Base-by-base conservation (phyloP, 768 basidiomycete species). In the Dentipellis sp. region DNA sequence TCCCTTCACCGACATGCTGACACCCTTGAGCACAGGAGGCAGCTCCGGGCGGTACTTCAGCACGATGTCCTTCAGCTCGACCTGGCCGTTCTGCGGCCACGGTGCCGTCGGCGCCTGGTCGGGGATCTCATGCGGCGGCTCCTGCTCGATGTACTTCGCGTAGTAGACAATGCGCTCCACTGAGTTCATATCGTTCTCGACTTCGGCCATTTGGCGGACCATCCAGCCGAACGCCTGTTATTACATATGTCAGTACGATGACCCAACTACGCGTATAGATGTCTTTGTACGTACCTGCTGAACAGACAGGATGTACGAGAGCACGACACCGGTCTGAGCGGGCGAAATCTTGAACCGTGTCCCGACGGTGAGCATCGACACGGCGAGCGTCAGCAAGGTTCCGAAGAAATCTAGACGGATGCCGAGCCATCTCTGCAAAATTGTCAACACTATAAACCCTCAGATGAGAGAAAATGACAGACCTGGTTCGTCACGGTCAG, bases 111-210 rank as follows among this genome's bases (percentile, higher is more conserved):
- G 86, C 60, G 79, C 81, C 23, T 67, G 73, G 14, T 83, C 84
- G 0, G 81, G 75, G 16, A 86, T 68, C 40, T 83, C 76, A 62
- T 88, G 81, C 1, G 86, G 78, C 1, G 86, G 80, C 69, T 94
- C 92, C 67, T 93, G 87, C 66, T 93, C 91, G 16, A 97, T 74
- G 29, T 82, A 78, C 17, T 79, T 78, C 42, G 86, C 83, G 63
- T 97, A 97, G 66, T 92, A 80, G 3, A 91, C 72, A 16, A 97
- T 75, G 22, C 94, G 85, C 66, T 91, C 88, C 8, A 90, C 87
- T n/a, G 83, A 82, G 66, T 92, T 92, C 89, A 94, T 93, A 68
- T 94, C 80, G 68, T 97, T 95, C 69, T 95, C 92, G 10, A 94
- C 85, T 66, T 94, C 92, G 2, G 88, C 84, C 39, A 76, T 77